A percentile compares a stretch with the other conserved stretches of the same genome.
phyloP scores from a whole-genome alignment of 305 asterid species.

The Fraxinus angustifolia region DNA sequence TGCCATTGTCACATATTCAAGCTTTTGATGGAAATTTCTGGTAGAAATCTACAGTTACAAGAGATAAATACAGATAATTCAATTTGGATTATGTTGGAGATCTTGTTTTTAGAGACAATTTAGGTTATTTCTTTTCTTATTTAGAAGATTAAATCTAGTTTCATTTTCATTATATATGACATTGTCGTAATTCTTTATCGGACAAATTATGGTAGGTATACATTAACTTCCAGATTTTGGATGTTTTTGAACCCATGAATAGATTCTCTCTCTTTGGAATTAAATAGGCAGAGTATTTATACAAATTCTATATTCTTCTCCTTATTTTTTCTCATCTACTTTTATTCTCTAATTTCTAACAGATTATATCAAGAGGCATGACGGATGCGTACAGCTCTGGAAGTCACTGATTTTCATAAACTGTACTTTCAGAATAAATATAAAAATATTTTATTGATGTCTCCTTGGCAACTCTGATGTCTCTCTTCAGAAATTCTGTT shows the following conservation, averaged over 20 bases:
- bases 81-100: background rate
- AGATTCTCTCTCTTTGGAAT: background rate
- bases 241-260: background rate
- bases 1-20: background rate
- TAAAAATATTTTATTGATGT: background rate
- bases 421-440: background rate
- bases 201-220: background rate
- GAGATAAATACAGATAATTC: background rate
- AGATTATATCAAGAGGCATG: background rate
- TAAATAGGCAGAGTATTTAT: background rate
- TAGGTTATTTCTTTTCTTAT: background rate
- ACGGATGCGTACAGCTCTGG: background rate
- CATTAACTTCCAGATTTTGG: background rate
- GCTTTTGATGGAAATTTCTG: background rate
- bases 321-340: background rate
- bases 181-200: background rate
- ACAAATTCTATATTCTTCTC: background rate
- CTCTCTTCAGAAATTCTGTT: background rate
- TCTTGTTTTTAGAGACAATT: background rate
- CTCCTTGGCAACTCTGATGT: background rate
- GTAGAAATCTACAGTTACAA: background rate
- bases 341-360: background rate
- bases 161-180: background rate
- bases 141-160: background rate
- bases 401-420: background rate